Base-by-base conservation (phyloP, 805 yeast species). In the Debaryomyces castellii region DNA sequence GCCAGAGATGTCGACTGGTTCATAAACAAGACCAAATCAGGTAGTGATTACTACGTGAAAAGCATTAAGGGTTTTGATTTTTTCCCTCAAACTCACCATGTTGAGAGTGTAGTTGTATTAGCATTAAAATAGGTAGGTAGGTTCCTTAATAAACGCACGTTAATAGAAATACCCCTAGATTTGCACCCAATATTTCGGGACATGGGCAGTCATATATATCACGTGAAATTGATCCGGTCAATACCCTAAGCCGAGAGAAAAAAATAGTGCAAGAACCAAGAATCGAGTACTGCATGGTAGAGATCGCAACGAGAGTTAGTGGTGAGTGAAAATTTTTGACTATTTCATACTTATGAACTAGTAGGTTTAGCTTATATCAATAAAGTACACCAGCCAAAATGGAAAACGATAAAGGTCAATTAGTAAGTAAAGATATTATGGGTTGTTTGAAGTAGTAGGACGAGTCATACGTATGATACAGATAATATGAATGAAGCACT, bases 331-430 rank as follows among this genome's bases (percentile, higher is more conserved):
- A 43, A 43, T 50, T 50, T 57, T 50, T 49, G 39, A 37, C 40
- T 37, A 37, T 22, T 22, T 37, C 28, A 37, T 18, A 37, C 23
- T 22, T 17, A 11, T 37, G 41, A 43, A 27, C 30, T 30, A 18
- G 18, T 38, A 32, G 38, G 28, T 36, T 24, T 37, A 41, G 40
- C 48, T 45, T 39, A 38, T 34, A 44, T 40, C 39, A 25, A 37
- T 28, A 37, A 36, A 42, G 41, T 43, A 45, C 41, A 46, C 42
- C 65, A 69, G 70, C 63, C 87, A 89, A 78, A 72, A 92, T 92
- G 99, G 98, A 92, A 87, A 92, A 94, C 99, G 98, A 94, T 78
- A 90, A 89, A 83, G 98, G 99, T 79, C 96, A 90, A 84, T 85
- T 90, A 81, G 97, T 89, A 88, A 78, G 96, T 89, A 63, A 41